These are phyloP conservation scores for Phlebiopsis flavidoalba DNA, from an alignment of 768 basidiomycete species.

Conservation along the genomic window DNA sequence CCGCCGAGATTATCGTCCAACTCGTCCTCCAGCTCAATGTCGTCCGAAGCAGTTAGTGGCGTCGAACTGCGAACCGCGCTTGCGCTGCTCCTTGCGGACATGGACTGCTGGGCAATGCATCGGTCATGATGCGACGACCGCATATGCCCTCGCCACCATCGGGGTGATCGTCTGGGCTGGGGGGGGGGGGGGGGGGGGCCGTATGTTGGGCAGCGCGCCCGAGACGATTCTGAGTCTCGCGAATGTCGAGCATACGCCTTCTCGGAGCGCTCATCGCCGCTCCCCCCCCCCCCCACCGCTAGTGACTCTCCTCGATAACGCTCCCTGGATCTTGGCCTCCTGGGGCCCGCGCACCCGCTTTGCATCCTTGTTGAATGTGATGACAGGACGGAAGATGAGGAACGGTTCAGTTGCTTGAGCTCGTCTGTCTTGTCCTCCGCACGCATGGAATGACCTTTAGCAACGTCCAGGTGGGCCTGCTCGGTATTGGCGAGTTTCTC, in stretches of 20 bases:
- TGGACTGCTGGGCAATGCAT: conserved; percentile 48
- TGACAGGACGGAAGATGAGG: conserved; percentile 91
- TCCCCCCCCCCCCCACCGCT: too few relatives aligned
- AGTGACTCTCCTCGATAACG: conserved; percentile 93
- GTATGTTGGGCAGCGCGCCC: conserved; percentile 67
- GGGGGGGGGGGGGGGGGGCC: too few relatives aligned
- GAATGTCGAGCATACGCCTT: conserved; percentile 80
- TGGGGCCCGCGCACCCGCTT: conserved; percentile 82
- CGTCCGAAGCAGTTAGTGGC: conserved; percentile 83
- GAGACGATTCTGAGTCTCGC: conserved; percentile 83
- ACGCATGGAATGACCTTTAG: conserved; percentile 79
- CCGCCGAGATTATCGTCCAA: conserved; percentile 87
- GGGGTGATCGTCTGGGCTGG: conserved; percentile 38
- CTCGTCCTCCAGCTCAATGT: conserved; percentile 93
- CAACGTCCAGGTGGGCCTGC: conserved; percentile 87
- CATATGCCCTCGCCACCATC: conserved; percentile 29
- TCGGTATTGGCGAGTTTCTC: conserved; percentile 92
- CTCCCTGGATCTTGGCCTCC: conserved; percentile 74
- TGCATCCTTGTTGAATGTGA: conserved; percentile 88
- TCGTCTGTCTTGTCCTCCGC: conserved; percentile 94
- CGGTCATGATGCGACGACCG: conserved; percentile 35
- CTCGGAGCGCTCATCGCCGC: conserved; percentile 74
- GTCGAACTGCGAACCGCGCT: conserved; percentile 88
- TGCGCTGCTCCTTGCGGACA: conserved; percentile 65
- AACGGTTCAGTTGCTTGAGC: conserved; percentile 89